Evolutionary conservation across 352 stramenopile genomes (phyloP), one percentile per base, ranked within the genome.

Genomic region (Pseudoperonospora humuli): DNA sequence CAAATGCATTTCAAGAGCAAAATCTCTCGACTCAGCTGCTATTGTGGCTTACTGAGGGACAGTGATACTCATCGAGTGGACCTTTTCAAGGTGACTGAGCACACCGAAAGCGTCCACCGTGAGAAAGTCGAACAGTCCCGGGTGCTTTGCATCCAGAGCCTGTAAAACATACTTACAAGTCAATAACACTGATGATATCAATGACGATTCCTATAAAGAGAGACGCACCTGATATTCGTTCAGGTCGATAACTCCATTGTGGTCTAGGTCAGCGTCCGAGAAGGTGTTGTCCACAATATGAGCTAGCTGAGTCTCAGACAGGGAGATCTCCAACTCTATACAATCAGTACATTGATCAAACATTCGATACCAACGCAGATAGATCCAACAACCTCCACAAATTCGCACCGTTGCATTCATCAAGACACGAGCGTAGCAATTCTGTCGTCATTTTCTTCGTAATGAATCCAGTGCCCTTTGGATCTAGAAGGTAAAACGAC

Each of bases 281-380:
- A 91, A 93, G n/a, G 81, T 93, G 44, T 61, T 83, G 42, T 87
- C 76, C 20, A 93, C 76, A 45, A 93, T 87, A 39, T 68, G 71
- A 17, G 70, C 62, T 32, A 93, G 65, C 50, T 93, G 75, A 28
- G 73, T 67, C 32, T 89, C 78, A 26, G 81, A 76, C 14, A 93
- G 54, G 14, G 46, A 70, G 44, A 93, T 93, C 38, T 91, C 81
- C 25, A 89, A 45, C 57, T 89, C 74, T 86, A 23, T 37, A 43
- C 38, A 47, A 6, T 1, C 29, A 47, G 21, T 14, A 38, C 7
- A 40, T 1, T 6, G n/a, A n/a, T n/a, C n/a, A n/a, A 19, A 19
- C n/a, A 34, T 6, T 21, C 29, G 23, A 18, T 24, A 9, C 7
- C 21, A 20, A 5, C 5, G 5, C 32, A 24, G n/a, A n/a, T n/a